Evolutionary conservation across 192 early-diverging fungal species (phyloP), one percentile per base, ranked within the genome.

Genomic region (Coemansia sp.): DNA sequence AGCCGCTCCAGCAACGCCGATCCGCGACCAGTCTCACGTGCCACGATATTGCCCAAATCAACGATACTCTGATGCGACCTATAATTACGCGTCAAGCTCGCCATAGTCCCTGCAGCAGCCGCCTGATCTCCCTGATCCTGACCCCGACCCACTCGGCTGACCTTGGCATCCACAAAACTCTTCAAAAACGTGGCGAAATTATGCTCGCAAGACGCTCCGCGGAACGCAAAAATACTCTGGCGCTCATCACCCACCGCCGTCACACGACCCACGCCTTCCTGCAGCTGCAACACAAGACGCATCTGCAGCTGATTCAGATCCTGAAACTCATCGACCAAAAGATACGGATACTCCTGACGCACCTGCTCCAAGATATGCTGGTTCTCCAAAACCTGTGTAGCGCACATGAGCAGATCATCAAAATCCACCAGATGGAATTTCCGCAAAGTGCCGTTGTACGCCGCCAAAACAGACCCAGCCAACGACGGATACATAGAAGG

Each of bases 281-380:
- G 80, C 63, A 82, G 58, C 38, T 31, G 62, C 36, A 82, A 7
- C 11, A 82, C 80, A 22, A 82, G 64, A 28, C 55, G 38, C 68
- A 76, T 82, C 71, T 82, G 80, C 69, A 71, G 69, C 56, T 66
- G 50, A 50, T 82, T 82, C 28, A 82, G 69, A 18, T 82, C 80
- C 72, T 82, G 80, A 40, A 82, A 82, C 67, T 82, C 80, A 48
- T 82, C 80, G 7, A 82, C 71, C 42, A 82, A 61, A 16, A 82
- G 59, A 42, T 77, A 82, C 49, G 68, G 71, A 31, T 50, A 77
- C 65, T 66, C 40, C 1, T 29, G 30, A 20, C 69, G 74, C 42
- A 74, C 75, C 11, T n/a, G 22, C 17, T 20, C 6, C 28, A 76
- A 64, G 0, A 74, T 54, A 12, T 56, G 33, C 17, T 31, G 38